Base-by-base conservation (phyloP, 1,139 yeast genomes). In the Hyphopichia fennica region DNA sequence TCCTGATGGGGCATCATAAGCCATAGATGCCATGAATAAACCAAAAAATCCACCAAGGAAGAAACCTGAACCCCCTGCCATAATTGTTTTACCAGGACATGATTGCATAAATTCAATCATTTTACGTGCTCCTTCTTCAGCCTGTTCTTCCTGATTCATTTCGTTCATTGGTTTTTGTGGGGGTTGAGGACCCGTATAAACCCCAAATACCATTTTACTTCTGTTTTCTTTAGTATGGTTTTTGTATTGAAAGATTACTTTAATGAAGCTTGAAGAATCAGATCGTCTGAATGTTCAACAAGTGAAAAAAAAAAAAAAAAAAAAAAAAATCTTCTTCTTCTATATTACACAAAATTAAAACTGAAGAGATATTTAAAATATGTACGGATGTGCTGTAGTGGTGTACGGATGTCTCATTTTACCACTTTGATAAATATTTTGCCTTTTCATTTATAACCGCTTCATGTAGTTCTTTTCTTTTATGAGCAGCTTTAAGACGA, bases 11-110 rank as follows among this genome's bases (percentile, higher is more conserved):
- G 87, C 87, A 64, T 87, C 96, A 57, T 86, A 86, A 1, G 90
- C 82, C 86, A 83, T 84, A 38, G 96, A 85, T 3, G 98, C 96
- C 98, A 93, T 93, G 69, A 93, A 91, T 41, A 93, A 71, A 48
- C 99, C 98, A 62, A 93, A 90, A 48, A 91, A 87, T 50, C 97
- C 99, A 67, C 99, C 99, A 37, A 93, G 79, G 32, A 85, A 93
- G 67, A 90, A 93, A 35, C 99, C 99, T 15, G 96, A 84, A 17
- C 84, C 97, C 46, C 97, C 98, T 15, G 96, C 87, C 75, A 91
- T 82, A 30, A 77, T 82, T 0, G 96, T 81, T 63, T 93, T 93
- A 18, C 98, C 98, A 0, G 98, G 97, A 68, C 99, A 93, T 15
- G 96, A 87, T 50, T 85, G 84, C 91, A 90, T 88, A 65, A 86